Conservation (phyloP, 2,329 filamentous ascomycete species). For the Alternaria brassicae region DNA sequence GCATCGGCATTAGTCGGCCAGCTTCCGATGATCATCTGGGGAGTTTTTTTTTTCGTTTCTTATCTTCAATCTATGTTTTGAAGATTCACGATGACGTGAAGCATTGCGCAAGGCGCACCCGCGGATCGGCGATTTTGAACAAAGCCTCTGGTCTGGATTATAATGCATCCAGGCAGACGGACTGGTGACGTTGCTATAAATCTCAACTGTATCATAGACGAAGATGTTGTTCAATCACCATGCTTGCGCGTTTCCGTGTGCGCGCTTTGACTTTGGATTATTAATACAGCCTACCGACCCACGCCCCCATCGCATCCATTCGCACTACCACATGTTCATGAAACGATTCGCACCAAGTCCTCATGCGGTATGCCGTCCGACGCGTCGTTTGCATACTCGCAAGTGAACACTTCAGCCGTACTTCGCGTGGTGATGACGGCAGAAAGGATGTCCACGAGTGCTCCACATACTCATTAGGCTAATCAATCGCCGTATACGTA, state of each 20-base stretch:
- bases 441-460: constrained; percentile 14
- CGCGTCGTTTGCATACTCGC: constrained; percentile 18
- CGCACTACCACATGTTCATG: constrained; percentile 3
- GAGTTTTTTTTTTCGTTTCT: constrained; percentile 16
- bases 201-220: constrained; percentile 14
- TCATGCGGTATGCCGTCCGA: constrained; percentile 27
- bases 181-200: constrained; percentile 9
- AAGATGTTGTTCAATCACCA: not conserved
- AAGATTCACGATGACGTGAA: constrained; percentile 40
- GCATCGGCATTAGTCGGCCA: constrained; percentile 23
- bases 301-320: not conserved
- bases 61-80: constrained; percentile 19
- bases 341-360: constrained; percentile 6
- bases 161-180: not conserved
- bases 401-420: constrained; percentile 15
- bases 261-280: constrained; percentile 12
- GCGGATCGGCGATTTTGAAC: constrained; percentile 6
- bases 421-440: constrained; percentile 19
- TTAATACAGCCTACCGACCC: constrained; percentile 4
- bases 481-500: constrained; percentile 28
- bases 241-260: constrained; percentile 1
- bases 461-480: constrained; percentile 42
- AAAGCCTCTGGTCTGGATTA: not conserved
- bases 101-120: constrained; percentile 4
- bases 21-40: constrained; percentile 11